Evolutionary conservation across 2,329 filamentous ascomycete species (phyloP), one percentile per base, ranked within the genome.

Genomic region (Neodidymelliopsis sp.): DNA sequence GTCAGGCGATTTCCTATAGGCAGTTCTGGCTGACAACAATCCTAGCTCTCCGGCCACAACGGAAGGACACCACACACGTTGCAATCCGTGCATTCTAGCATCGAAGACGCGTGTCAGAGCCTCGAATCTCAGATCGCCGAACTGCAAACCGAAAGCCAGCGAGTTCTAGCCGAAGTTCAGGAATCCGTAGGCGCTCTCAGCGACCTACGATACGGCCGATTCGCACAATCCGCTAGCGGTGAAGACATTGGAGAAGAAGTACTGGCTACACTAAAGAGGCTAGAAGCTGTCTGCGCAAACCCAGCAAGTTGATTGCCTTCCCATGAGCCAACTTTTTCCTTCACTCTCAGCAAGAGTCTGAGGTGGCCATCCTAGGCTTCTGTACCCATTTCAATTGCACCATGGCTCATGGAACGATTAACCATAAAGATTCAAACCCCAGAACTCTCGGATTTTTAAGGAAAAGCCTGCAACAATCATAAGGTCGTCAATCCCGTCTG

Each of bases 201-300:
- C 71, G 90, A 95, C 72, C 78, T 96, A 45, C 85, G 89, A 34
- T 93, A 94, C 64, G 91, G 91, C 27, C 86, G 85, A 45, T 81
- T 94, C 49, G 72, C 74, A 28, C 75, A 74, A 18, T 69, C 75
- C 18, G 68, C 72, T 16, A 75, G 72, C 9, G 80, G 83, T 25
- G 88, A 89, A 55, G 71, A 79, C 16, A 74, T 92, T 23, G 79
- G 79, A 19, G 80, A 84, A 35, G 86, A 91, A 57, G 82, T 90
- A 22, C 75, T 91, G 13, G 82, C 86, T 35, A 86, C 86, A 5
- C 75, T 94, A 25, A 76, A 79, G 53, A 79, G 81, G 53, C 76
- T 91, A 24, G 84, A 89, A 67, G 78, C 84, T 53, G 79, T 81
- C 18, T 91, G 88, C 70, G 27, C 57, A 9, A 52, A 59, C 8